Evolutionary conservation across 345 rosid species (phyloP), one percentile per base, ranked within the genome.

Genomic region (Citrus trifoliata): DNA sequence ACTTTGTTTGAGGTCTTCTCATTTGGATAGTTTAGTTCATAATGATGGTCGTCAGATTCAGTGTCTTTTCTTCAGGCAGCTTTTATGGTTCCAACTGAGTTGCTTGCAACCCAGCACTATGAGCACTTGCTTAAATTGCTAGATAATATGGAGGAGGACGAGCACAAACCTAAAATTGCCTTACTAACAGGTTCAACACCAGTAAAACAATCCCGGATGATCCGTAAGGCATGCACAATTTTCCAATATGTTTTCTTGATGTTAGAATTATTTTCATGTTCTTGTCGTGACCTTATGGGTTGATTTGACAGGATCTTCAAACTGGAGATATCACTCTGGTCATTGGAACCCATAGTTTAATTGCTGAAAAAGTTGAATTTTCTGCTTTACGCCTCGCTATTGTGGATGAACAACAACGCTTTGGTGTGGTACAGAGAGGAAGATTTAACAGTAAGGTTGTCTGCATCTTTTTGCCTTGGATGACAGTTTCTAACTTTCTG

Each of bases 341-440:
- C 80, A 94, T 94, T 89, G 99, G 97, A 81, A 94, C 99, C 77
- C 98, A 93, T 83, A 89, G 95, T 88, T 85, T 96, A 75, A 96
- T 96, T 75, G 93, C 97, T 42, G 97, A 96, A 81, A 89, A 82
- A 58, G 83, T 93, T 80, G 99, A 94, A 83, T 96, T 89, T 87
- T 84, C 91, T 70, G 87, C 93, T 74, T 82, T 94, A 83, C 94
- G 99, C n/a, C 92, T 96, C 74, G 89, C 99, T 63, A 92, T 96
- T 77, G 98, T 96, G 72, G 99, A 96, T 81, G 98, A 94, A 88
- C 97, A 94, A 75, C 99, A 96, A 83, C 94, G 98, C 64, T 95
- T 95, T 92, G 99, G 99, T 67, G 98, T 95, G 76, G 90, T 96
- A 84, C 99, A 96, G 82, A 93, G 99, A 84, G 99, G 98, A 81